Conservation (phyloP, 1,139 yeast species). For the Protomyces gravidus region DNA sequence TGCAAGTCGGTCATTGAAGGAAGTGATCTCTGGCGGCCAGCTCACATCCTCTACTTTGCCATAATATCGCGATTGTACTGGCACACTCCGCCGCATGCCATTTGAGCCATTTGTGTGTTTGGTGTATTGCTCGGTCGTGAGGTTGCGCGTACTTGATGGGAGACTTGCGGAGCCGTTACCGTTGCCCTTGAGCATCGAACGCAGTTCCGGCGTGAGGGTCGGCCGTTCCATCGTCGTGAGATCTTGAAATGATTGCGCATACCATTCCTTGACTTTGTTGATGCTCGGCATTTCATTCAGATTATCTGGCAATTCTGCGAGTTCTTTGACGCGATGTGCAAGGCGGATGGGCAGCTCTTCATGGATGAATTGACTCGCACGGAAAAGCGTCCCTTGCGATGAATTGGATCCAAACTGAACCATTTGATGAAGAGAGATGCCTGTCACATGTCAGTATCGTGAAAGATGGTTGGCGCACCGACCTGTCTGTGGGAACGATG, state of each 20-base stretch:
- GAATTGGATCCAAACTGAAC: slow-evolving; percentile 23
- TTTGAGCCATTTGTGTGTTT: slow-evolving; percentile 22
- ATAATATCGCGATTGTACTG: slow-evolving; percentile 50
- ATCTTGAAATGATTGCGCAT: slow-evolving; percentile 85
- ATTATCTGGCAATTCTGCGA: slow-evolving; percentile 75
- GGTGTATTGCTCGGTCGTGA: slow-evolving; percentile 4
- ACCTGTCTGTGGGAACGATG: slow-evolving; percentile 70
- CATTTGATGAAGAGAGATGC: slow-evolving; percentile 10
- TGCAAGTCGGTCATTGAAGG: slow-evolving; percentile 64
- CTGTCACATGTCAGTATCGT: background rate
- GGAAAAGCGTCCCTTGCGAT: slow-evolving; percentile 20
- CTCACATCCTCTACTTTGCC: slow-evolving; percentile 53
- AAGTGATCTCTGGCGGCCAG: slow-evolving; percentile 73
- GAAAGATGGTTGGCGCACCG: background rate
- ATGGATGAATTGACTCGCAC: slow-evolving; percentile 50
- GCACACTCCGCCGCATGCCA: slow-evolving; percentile 26
- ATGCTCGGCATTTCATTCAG: slow-evolving; percentile 70
- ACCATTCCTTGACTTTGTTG: slow-evolving; percentile 76
- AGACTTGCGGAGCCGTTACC: slow-evolving; percentile 30
- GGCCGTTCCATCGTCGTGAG: slow-evolving; percentile 50
- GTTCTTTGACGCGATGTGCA: slow-evolving; percentile 79
- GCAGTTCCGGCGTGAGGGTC: slow-evolving; percentile 37
- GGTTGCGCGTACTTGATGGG: slow-evolving; percentile 24
- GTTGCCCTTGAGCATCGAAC: slow-evolving; percentile 33
- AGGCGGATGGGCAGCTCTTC: slow-evolving; percentile 83